Base-by-base conservation (phyloP, 1,139 yeast species). In the Yamadazyma triangularis region DNA sequence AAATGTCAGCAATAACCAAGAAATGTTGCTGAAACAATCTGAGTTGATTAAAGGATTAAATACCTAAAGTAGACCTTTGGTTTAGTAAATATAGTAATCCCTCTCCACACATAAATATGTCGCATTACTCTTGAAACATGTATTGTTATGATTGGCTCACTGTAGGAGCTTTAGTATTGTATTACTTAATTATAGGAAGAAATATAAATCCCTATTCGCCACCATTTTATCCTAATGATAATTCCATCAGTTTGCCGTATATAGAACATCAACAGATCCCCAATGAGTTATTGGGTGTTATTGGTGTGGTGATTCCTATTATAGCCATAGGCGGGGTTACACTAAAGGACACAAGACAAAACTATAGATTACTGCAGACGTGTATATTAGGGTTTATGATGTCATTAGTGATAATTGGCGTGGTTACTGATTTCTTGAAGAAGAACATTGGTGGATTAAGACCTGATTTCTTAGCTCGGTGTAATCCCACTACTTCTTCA, bases 391-490 rank as follows among this genome's bases (percentile, higher is more conserved):
- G 85, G 1, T 56, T 79, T 11, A 52, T 58, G 18, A 56, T 79
- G 9, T 60, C 82, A 0, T 56, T 77, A 41, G 60, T 70, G n/a
- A 54, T 75, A n/a, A 70, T 73, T 26, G 64, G 69, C 13, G 62
- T 80, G 19, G 48, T 81, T 29, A 81, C 89, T 2, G 86, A 82
- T 49, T 64, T 77, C 18, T 51, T 82, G 33, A 85, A 85, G 53
- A 73, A 75, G 40, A 75, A 85, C 79, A 75, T 85, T 24, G 91
- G 88, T n/a, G 65, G 86, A 42, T 85, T 83, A 25, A 62, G 95
- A 24, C 95, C 95, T 0, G 95, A 85, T 51, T 83, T 85, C 45
- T 54, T 85, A 19, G 77, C 74, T 4, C 58, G 95, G 30, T 85
- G 95, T 56, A 60, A 67, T 11, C 82, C 89, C 3, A 36, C 45